These are phyloP conservation scores for Umbellularia californica DNA, from an alignment of 164 flowering plant species.

Conservation along the genomic window DNA sequence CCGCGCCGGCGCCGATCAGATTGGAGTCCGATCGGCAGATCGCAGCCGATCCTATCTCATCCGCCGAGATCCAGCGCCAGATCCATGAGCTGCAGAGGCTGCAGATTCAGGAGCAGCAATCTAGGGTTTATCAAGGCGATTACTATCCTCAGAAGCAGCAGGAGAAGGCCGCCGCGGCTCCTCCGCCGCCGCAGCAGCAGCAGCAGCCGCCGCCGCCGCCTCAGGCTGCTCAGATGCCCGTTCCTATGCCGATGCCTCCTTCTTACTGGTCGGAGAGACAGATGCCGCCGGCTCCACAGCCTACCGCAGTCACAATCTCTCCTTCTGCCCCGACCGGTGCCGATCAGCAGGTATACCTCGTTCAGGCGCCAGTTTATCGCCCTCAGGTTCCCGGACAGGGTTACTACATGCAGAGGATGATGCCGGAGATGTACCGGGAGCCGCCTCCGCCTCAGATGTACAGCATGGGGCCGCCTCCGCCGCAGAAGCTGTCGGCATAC, in stretches of 20 bases:
- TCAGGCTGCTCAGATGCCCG: slow-evolving; percentile 13
- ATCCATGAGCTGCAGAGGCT: slow-evolving; percentile 49
- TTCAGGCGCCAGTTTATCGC: background rate
- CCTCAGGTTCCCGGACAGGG: slow-evolving; percentile 42
- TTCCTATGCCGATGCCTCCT: background rate
- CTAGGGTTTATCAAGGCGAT: slow-evolving; percentile 33
- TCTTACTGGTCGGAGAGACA: slow-evolving; percentile 39
- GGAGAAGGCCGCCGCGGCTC: slow-evolving; percentile 12
- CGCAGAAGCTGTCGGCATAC: slow-evolving; percentile 8
- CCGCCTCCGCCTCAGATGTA: slow-evolving; percentile 19
- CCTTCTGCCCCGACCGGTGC: slow-evolving; percentile 12
- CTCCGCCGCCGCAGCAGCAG: background rate
- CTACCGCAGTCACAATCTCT: slow-evolving; percentile 15
- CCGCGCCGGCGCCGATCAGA: slow-evolving; percentile 13
- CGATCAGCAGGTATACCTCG: slow-evolving; percentile 40
- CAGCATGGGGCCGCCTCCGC: slow-evolving; percentile 23
- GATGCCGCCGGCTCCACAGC: slow-evolving; percentile 12
- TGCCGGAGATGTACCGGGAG: slow-evolving; percentile 42
- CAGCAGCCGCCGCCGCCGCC: background rate
- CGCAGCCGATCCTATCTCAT: slow-evolving; percentile 26
- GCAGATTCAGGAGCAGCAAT: slow-evolving; percentile 38
- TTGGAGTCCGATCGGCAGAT: slow-evolving; percentile 26
- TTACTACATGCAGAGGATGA: slow-evolving; percentile 49
- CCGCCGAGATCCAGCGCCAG: slow-evolving; percentile 45
- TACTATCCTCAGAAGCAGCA: slow-evolving; percentile 17